Evolutionary conservation across 805 yeast species (phyloP).

Genomic region (Helenozyma rhizophorensis): DNA sequence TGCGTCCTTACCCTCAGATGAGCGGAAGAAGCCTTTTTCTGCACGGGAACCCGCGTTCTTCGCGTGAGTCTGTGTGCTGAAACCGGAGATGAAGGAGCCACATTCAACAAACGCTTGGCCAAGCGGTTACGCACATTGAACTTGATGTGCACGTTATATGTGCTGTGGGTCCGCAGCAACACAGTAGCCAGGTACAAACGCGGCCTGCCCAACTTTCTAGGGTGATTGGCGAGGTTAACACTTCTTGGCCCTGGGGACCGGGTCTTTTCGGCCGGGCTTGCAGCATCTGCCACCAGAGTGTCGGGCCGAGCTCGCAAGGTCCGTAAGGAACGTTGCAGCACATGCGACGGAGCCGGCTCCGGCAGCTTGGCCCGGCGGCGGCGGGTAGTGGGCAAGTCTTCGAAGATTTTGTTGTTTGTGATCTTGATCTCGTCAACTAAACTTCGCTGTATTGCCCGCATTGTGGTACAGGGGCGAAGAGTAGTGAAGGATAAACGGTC

Average conservation of each 20-base stretch:
- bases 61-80: not conserved
- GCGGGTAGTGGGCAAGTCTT: conserved; percentile 11
- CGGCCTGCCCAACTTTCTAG: conserved; percentile 7
- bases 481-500: too few relatives aligned
- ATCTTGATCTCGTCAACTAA: conserved; percentile 15
- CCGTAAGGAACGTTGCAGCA: too few relatives aligned
- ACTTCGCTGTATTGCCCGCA: conserved; percentile 5
- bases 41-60: too few relatives aligned
- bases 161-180: conserved; percentile 1
- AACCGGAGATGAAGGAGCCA: conserved; percentile 1
- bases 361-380: conserved; percentile 8
- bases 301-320: too few relatives aligned
- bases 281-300: too few relatives aligned
- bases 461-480: not conserved
- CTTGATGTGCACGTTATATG: conserved; percentile 8
- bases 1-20: too few relatives aligned
- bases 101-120: conserved; percentile 7
- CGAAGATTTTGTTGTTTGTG: conserved; percentile 15
- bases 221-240: too few relatives aligned
- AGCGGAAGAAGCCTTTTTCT: too few relatives aligned
- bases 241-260: not conserved
- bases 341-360: too few relatives aligned
- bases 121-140: conserved; percentile 11
- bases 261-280: not conserved
- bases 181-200: conserved; percentile 9